Percentiles rank a stretch among this genome's conserved stretches.
These are phyloP conservation scores for Flaveria brownii DNA, from an alignment of 129 eudicot species.

Conservation along the genomic window DNA sequence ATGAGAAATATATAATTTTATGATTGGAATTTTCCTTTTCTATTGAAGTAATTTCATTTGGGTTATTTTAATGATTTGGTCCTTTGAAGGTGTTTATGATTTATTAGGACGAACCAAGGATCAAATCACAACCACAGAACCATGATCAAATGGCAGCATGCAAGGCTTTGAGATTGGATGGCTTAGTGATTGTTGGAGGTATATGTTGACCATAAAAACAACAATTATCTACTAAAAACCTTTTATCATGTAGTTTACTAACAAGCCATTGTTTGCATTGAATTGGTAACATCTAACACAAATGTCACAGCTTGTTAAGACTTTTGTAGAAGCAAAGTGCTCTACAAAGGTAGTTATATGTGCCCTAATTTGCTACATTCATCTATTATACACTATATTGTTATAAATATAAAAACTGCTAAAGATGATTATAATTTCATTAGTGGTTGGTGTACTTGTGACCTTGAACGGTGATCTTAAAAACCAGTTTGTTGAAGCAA, in stretches of 20 bases:
- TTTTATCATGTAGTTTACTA: too few species aligned
- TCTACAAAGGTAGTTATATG: constrained; percentile 54
- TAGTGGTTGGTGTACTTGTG: constrained; percentile 95
- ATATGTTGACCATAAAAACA: constrained; percentile 4
- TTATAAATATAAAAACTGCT: too few species aligned
- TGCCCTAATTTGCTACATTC: too few species aligned
- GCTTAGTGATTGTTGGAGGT: constrained; percentile 91
- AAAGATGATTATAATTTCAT: not conserved
- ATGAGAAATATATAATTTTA: too few species aligned
- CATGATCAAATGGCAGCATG: constrained; percentile 80
- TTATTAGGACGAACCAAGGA: constrained; percentile 88
- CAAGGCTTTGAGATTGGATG: constrained; percentile 74
- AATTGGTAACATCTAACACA: constrained; percentile 89
- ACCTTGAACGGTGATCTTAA: constrained; percentile 87
- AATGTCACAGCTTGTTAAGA: constrained; percentile 97
- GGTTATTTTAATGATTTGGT: not conserved
- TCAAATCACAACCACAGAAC: constrained; percentile 87
- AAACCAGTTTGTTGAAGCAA: constrained; percentile 88
- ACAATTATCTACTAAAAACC: not conserved
- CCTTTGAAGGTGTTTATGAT: constrained; percentile 80
- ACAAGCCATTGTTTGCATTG: constrained; percentile 5
- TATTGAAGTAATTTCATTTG: too few species aligned
- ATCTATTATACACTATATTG: too few species aligned
- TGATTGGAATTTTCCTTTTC: too few species aligned
- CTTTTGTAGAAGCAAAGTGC: constrained; percentile 84